These are phyloP conservation scores for Penicillium atrosanguineum DNA, from an alignment of 495 filamentous ascomycete genomes.

Conservation along the genomic window DNA sequence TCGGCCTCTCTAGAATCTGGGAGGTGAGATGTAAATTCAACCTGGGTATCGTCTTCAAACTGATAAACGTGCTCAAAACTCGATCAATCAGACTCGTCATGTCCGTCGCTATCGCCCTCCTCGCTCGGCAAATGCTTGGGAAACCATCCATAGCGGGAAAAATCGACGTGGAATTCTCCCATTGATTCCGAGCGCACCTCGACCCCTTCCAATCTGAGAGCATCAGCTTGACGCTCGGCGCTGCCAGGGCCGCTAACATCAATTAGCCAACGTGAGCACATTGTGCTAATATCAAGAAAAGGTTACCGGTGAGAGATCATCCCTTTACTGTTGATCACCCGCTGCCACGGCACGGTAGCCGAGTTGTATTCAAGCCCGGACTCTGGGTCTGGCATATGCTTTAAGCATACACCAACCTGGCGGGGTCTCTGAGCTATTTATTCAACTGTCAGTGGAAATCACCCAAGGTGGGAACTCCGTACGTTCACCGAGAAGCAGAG, in stretches of 20 bases:
- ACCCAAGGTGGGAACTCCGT: neutral
- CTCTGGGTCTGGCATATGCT: conserved; percentile 64
- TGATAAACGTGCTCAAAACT: neutral
- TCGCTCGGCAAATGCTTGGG: conserved; percentile 48
- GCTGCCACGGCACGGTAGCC: conserved; percentile 88
- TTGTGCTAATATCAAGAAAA: neutral
- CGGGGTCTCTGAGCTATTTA: conserved; percentile 63
- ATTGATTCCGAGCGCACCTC: conserved; percentile 60
- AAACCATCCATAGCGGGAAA: conserved; percentile 75
- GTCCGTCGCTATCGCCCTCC: conserved; percentile 8
- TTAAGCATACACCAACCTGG: conserved; percentile 86
- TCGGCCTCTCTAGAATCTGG: neutral
- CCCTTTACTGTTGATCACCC: conserved; percentile 85
- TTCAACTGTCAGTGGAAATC: neutral
- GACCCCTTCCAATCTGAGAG: conserved; percentile 66
- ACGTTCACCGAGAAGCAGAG: conserved; percentile 76
- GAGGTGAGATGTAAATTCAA: neutral
- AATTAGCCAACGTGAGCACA: neutral
- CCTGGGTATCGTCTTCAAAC: neutral
- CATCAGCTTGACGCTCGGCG: conserved; percentile 65
- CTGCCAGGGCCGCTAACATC: conserved; percentile 63
- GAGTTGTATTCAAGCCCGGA: conserved; percentile 56
- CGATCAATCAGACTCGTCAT: neutral
- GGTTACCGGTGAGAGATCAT: conserved; percentile 75
- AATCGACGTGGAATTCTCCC: conserved; percentile 68